Evolutionary conservation across 2,329 filamentous ascomycete species (phyloP), one percentile per base, ranked within the genome.

Genomic region (Trichoderma atroviride): DNA sequence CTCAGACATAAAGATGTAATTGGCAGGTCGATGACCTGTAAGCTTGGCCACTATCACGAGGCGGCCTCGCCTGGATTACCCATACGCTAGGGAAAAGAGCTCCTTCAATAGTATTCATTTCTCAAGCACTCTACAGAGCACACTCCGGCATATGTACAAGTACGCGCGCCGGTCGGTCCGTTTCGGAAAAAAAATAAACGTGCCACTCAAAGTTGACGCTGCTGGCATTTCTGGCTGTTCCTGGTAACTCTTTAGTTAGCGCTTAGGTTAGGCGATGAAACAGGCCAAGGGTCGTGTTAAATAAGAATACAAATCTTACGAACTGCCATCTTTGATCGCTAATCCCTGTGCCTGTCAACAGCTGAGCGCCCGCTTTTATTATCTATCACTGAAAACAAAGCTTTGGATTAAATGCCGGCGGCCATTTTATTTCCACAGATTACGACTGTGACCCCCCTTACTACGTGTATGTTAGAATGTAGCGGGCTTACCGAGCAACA

Each of bases 1-100:
- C 63, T 50, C 40, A 10, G 22, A 55, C 13, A 16, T 19, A 57
- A n/a, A 29, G 24, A 47, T n/a, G n/a, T n/a, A 66, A 58, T n/a
- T n/a, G 63, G 63, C 63, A 66, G 63, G 63, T 66, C 37, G 37
- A 50, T 66, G 62, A 66, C 22, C 19, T 5, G 63, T 66, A 47
- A 66, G 63, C 47, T 35, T 29, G 43, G 53, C 27, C 24, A 24
- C 27, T 55, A 31, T 65, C 19, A 35, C 53, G 29, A 27, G 37
- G 33, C 53, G 14, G 29, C 11, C 52, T 57, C 63, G 27, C 31
- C 24, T 55, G 58, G 19, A 55, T 55, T 40, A 6, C 31, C 22
- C 55, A 6, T 50, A 64, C 33, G 27, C 40, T 43, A 43, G 40
- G 40, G n/a, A 43, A n/a, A 43, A 43, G 40, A 43, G 16, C 16